Evolutionary conservation across 192 early-diverging fungal genomes (phyloP), one percentile per base, ranked within the genome.

Genomic region (Umbelopsis isabellina): DNA sequence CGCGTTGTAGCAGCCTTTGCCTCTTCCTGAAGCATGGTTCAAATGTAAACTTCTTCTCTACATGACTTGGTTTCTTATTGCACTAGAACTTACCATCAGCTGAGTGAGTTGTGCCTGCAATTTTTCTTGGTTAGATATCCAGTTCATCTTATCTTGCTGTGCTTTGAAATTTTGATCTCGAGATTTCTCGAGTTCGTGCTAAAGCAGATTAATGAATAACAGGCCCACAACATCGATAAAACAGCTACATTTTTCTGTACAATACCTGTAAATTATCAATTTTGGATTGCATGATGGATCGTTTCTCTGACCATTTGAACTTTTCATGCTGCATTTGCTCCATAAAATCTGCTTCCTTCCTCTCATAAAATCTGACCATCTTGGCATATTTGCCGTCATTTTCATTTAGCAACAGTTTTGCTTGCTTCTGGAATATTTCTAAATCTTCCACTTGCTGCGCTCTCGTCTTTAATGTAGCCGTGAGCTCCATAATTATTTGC

Each of bases 401-500:
- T 13, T 61, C 55, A 18, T 35, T 61, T 1, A 61, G 18, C 4
- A 61, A 61, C 0, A 61, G 27, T 12, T 61, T 61, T 25, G 55
- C 55, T 35, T 61, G 55, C 30, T 61, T 61, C 30, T 61, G 23
- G n/a, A 61, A 61, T 18, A 61, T 16, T 16, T 61, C 23, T 6
- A 61, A 16, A 15, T 61, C 55, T 11, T 61, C 55, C 25, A 61
- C 16, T 61, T 61, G 55, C 5, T 61, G 55, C 18, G 55, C 27
- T 13, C 18, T 33, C 1, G 18, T 25, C 11, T 61, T 61, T 13
- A 61, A 4, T 4, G 55, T 12, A 16, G 55, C 27, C 3, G 33
- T 35, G 12, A 61, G 25, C 9, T 61, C 55, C 55, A 30, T 61
- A 18, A 61, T 61, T 18, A 16, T 61, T 61, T 61, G 55, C 55